Evolutionary conservation across 2,329 filamentous ascomycete genomes (phyloP).

Genomic region (Phoma herbarum): DNA sequence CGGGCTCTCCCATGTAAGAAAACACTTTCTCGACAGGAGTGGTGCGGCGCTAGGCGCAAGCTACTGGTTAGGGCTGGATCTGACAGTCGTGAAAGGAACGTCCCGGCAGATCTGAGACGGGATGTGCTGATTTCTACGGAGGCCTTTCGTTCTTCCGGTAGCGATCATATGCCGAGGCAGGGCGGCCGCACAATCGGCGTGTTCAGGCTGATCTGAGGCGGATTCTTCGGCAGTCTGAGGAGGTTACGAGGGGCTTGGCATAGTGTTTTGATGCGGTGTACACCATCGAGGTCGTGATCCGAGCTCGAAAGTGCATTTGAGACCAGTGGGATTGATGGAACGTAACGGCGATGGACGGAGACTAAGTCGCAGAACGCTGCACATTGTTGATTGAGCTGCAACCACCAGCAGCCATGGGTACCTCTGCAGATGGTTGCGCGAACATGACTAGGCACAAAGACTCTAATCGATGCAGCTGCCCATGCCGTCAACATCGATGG

Average conservation of each 20-base stretch:
- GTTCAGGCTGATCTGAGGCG: slow-evolving; percentile 7
- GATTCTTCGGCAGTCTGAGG: slow-evolving; percentile 9
- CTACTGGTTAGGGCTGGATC: slow-evolving; percentile 21
- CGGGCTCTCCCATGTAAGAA: slow-evolving; percentile 17
- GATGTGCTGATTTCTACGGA: slow-evolving; percentile 6
- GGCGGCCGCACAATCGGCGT: neutral
- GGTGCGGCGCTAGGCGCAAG: slow-evolving; percentile 4
- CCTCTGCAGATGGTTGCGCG: neutral
- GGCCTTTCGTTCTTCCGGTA: slow-evolving; percentile 3
- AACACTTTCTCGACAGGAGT: slow-evolving; percentile 10
- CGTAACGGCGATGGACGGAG: neutral
- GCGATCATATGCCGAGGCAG: neutral
- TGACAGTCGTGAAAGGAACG: slow-evolving; percentile 19
- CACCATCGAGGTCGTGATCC: neutral
- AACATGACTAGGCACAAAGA: neutral
- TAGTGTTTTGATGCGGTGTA: slow-evolving; percentile 11
- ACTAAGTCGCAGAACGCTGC: neutral
- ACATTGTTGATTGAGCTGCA: neutral
- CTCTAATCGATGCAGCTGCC: neutral
- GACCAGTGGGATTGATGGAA: neutral
- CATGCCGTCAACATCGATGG: neutral
- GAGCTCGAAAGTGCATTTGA: neutral
- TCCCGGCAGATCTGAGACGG: slow-evolving; percentile 19
- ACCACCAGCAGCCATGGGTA: neutral
- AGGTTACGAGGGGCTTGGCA: slow-evolving; percentile 16